phyloP scores from a whole-genome alignment of 1,284 basidiomycete genomes.

The Heterobasidion parviporum region DNA sequence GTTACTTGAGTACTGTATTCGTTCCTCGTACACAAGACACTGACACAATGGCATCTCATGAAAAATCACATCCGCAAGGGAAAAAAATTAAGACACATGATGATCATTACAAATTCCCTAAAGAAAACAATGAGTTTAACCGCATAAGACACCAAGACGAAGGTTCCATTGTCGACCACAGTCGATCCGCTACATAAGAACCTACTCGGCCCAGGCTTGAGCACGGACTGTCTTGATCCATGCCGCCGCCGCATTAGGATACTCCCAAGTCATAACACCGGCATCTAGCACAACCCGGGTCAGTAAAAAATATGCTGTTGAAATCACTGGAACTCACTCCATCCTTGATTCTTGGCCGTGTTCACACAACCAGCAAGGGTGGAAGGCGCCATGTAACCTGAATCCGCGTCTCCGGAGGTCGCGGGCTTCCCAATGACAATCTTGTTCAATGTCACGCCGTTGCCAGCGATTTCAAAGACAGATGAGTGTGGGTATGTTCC shows the following conservation, averaged over 20 bases:
- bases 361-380: conserved; percentile 47
- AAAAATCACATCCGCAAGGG: too few relatives aligned
- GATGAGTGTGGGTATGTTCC: conserved; percentile 39
- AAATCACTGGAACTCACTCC: conserved; percentile 33
- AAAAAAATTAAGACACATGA: too few relatives aligned
- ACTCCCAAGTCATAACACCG: conserved; percentile 46
- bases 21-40: too few relatives aligned
- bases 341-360: conserved; percentile 46
- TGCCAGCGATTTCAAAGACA: conserved; percentile 56
- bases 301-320: background rate
- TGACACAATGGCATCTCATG: too few relatives aligned
- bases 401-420: conserved; percentile 39
- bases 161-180: too few relatives aligned
- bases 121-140: too few relatives aligned
- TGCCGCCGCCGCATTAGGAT: conserved; percentile 33
- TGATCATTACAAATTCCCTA: too few relatives aligned
- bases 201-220: conserved; percentile 30
- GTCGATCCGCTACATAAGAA: too few relatives aligned
- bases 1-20: too few relatives aligned
- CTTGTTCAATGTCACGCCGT: conserved; percentile 41
- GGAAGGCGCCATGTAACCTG: conserved; percentile 46
- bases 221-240: conserved; percentile 43
- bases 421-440: conserved; percentile 61
- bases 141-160: too few relatives aligned
- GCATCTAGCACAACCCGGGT: conserved; percentile 26